Percentiles rank a stretch among this genome's conserved stretches.
Conservation (phyloP, 2,329 filamentous ascomycete species). For the Colletotrichum acutatum region DNA sequence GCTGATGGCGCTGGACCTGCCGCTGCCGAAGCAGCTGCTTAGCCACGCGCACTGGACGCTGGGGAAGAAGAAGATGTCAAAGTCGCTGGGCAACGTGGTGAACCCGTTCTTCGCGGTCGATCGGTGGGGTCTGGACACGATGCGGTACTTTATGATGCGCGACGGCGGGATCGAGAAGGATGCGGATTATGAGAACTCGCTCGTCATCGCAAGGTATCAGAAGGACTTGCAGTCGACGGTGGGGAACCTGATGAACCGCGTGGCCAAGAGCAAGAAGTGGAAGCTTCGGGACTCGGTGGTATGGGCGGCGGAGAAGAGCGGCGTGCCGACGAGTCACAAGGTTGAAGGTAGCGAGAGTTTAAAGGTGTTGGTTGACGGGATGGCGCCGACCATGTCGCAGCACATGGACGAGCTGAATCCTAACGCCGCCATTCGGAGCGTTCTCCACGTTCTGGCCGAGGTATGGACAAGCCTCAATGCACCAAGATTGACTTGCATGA, state of each 20-base stretch:
- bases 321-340: not conserved
- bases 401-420: slow-evolving; percentile 75
- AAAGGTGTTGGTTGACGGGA: slow-evolving; percentile 39
- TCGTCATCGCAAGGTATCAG: slow-evolving; percentile 81
- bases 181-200: slow-evolving; percentile 84
- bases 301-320: slow-evolving; percentile 12
- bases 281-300: slow-evolving; percentile 69
- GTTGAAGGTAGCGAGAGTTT: slow-evolving; percentile 38
- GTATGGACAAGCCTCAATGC: slow-evolving; percentile 50
- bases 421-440: slow-evolving; percentile 70
- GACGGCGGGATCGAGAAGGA: slow-evolving; percentile 83
- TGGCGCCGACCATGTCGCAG: slow-evolving; percentile 47
- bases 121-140: slow-evolving; percentile 85
- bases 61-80: slow-evolving; percentile 93
- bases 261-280: slow-evolving; percentile 77
- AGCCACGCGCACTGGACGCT: slow-evolving; percentile 97
- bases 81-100: slow-evolving; percentile 93
- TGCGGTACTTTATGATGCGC: slow-evolving; percentile 89
- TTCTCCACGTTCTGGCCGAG: slow-evolving; percentile 71
- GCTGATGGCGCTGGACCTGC: slow-evolving; percentile 86
- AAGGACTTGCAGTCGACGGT: slow-evolving; percentile 81
- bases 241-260: slow-evolving; percentile 81
- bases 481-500: not conserved
- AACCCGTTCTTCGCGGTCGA: slow-evolving; percentile 93
- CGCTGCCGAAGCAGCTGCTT: slow-evolving; percentile 81